Evolutionary conservation across 768 basidiomycete genomes (phyloP).

Genomic region (Cystofilobasidium bisporidii): DNA sequence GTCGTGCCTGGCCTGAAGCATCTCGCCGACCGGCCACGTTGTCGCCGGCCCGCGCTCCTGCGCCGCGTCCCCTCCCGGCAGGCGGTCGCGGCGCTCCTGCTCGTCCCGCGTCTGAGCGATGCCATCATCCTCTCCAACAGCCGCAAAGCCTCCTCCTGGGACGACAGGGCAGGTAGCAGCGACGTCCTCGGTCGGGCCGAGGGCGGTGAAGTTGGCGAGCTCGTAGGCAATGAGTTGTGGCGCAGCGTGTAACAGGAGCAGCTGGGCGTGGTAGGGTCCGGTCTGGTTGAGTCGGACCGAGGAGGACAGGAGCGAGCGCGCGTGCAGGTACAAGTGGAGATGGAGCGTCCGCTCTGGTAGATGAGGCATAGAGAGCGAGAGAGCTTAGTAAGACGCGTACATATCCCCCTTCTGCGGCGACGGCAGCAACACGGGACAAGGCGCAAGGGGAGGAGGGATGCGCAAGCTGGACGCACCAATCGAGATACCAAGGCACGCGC

Average conservation of each 20-base stretch:
- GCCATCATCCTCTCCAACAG: slow-evolving; percentile 7
- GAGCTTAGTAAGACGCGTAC: too few relatives aligned
- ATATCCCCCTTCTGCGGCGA: too few relatives aligned
- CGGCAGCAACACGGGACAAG: too few relatives aligned
- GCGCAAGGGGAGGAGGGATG: too few relatives aligned
- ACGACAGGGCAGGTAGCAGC: too few relatives aligned
- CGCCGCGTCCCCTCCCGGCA: slow-evolving; percentile 32
- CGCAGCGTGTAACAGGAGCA: slow-evolving; percentile 65
- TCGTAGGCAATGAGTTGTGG: slow-evolving; percentile 57
- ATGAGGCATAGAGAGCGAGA: neutral
- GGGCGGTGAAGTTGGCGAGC: slow-evolving; percentile 32
- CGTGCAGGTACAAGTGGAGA: slow-evolving; percentile 86
- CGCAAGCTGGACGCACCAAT: slow-evolving; percentile 48
- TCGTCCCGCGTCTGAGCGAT: slow-evolving; percentile 46
- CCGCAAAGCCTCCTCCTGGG: slow-evolving; percentile 1
- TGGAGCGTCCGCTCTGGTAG: slow-evolving; percentile 65
- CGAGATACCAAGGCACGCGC: slow-evolving; percentile 61
- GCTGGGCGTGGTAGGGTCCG: slow-evolving; percentile 87
- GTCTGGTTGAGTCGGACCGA: slow-evolving; percentile 82
- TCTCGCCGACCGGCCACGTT: slow-evolving; percentile 94
- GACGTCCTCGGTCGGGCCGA: neutral
- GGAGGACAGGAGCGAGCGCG: slow-evolving; percentile 78
- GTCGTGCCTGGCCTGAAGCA: slow-evolving; percentile 81
- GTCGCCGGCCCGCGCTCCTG: slow-evolving; percentile 60
- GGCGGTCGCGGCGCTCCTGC: slow-evolving; percentile 14